Percentiles rank a stretch among this genome's conserved stretches.
phyloP scores from a whole-genome alignment of 176 grass and related monocot genomes.

The Eremochloa ophiuroides region DNA sequence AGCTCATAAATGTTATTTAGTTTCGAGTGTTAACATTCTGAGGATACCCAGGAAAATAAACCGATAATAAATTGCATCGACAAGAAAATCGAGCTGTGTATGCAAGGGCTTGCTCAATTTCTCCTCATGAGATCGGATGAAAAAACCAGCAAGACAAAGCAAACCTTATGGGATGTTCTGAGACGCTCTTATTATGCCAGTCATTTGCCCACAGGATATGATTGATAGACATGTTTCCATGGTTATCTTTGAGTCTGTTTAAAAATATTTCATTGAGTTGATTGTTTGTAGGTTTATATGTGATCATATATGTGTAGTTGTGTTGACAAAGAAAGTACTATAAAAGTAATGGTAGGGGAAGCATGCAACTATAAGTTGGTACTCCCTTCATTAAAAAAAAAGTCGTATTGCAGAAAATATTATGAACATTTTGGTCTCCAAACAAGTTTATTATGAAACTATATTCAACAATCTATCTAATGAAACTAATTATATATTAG shows the following conservation, averaged over 20 bases:
- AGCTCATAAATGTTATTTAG: too few relatives aligned
- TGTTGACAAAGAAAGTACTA: neutral
- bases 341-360: neutral
- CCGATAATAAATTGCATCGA: neutral
- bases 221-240: conserved; percentile 33
- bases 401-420: too few relatives aligned
- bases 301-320: neutral
- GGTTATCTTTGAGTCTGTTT: conserved; percentile 44
- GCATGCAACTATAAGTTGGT: neutral
- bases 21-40: neutral
- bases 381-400: too few relatives aligned
- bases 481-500: too few relatives aligned
- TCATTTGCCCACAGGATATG: conserved; percentile 12
- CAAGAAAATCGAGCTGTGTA: conserved; percentile 17
- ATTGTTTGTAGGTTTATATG: too few relatives aligned
- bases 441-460: too few relatives aligned
- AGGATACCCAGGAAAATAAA: conserved; percentile 2
- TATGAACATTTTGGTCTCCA: too few relatives aligned
- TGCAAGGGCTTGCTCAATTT: conserved; percentile 43
- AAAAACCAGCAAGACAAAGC: conserved; percentile 17
- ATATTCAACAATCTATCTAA: too few relatives aligned
- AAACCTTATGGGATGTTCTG: conserved; percentile 36
- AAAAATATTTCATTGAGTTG: too few relatives aligned
- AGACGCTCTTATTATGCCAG: conserved; percentile 47
- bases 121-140: conserved; percentile 9